Evolutionary conservation across 2,329 filamentous ascomycete genomes (phyloP), one percentile per base, ranked within the genome.

Genomic region (Fusarium keratoplasticum): DNA sequence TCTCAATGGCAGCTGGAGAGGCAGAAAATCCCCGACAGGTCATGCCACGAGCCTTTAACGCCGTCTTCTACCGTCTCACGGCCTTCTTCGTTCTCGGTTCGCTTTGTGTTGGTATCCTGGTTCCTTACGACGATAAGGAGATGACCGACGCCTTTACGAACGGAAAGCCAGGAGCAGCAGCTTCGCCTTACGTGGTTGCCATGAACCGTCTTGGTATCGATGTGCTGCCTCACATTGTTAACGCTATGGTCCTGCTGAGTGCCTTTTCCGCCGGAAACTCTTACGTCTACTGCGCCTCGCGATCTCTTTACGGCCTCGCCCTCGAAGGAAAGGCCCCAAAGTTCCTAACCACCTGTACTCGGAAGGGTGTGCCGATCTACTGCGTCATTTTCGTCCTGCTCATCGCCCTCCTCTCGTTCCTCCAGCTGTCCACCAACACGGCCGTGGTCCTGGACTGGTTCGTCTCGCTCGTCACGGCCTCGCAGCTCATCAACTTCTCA

Each of bases 21-120:
- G 89, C 92, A 1, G 89, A 93, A 76, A 93, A 94, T 74, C 93
- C 93, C 0, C 90, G 93, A 18, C 83, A 83, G 20, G 89, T 92
- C 22, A 89, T 96, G 81, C 93, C 93, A 0, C 90, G 89, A 44
- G 94, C 94, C 1, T 95, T 91, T 82, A 94, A 94, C 69, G 90
- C 92, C 58, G 93, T 95, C 2, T 95, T 95, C 81, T 95, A 94
- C 81, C 91, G 94, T 35, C 84, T 96, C 35, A 92, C 92, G 0
- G 84, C 89, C 2, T 95, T 96, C 81, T 95, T 95, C 83, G 88
- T 94, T 42, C 87, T 95, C 2, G 93, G 93, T 2, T 90, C 92
- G 0, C 86, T 96, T 3, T 90, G 89, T 22, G 91, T 95, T 6
- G 93, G 93, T 10, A 92, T 95, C 59, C 80, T 94, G 25, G 90